phyloP scores from a whole-genome alignment of 2,329 filamentous ascomycete species.

The Hypoxylon rubiginosum region DNA sequence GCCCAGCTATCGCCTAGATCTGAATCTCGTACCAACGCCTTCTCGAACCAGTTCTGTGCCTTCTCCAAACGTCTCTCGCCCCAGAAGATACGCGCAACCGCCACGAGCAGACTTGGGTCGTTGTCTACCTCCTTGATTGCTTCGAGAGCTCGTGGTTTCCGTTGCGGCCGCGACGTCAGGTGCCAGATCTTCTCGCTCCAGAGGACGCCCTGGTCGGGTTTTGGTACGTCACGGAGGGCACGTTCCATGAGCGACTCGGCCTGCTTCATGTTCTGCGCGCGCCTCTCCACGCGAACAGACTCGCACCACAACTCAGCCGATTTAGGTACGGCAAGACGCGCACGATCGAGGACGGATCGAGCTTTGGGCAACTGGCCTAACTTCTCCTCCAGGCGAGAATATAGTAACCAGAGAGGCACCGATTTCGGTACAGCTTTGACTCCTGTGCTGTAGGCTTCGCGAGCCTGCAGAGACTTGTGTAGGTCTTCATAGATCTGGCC shows the following conservation, averaged over 20 bases:
- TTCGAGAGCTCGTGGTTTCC: constrained; percentile 90
- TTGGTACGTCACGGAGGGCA: constrained; percentile 90
- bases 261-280: constrained; percentile 84
- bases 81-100: constrained; percentile 97
- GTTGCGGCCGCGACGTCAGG: constrained; percentile 89
- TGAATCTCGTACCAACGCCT: constrained; percentile 87
- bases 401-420: constrained; percentile 90
- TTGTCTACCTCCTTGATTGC: constrained; percentile 98
- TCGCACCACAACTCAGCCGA: constrained; percentile 90
- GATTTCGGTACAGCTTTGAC: constrained; percentile 89
- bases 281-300: constrained; percentile 91
- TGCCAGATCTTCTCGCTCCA: constrained; percentile 98
- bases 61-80: constrained; percentile 91
- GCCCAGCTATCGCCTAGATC: constrained; percentile 96
- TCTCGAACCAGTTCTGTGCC: constrained; percentile 97
- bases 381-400: constrained; percentile 88
- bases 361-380: constrained; percentile 89
- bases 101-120: constrained; percentile 88
- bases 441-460: constrained; percentile 89
- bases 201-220: constrained; percentile 77
- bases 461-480: constrained; percentile 83
- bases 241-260: constrained; percentile 94
- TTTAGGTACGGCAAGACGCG: constrained; percentile 88
- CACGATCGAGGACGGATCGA: constrained; percentile 91
- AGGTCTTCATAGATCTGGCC: constrained; percentile 95